These are phyloP conservation scores for Monosporascus sp. DNA, from an alignment of 2,329 filamentous ascomycete species.

Conservation along the genomic window DNA sequence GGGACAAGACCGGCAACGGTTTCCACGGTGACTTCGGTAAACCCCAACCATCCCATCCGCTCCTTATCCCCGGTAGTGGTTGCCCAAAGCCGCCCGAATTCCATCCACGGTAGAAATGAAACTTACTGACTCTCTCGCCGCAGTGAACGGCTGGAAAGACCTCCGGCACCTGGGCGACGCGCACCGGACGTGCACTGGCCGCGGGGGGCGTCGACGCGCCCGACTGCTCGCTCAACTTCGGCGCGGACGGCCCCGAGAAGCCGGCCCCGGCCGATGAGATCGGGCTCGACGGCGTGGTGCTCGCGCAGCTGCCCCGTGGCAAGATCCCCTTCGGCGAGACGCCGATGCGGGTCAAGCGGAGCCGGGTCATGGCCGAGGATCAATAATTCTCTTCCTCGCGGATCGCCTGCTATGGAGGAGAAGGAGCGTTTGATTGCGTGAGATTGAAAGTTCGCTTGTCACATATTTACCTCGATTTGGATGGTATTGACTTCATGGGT, in stretches of 20 bases:
- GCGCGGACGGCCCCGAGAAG: not conserved
- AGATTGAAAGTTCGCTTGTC: no score
- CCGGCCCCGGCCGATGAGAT: not conserved
- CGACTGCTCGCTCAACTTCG: not conserved
- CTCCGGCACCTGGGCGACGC: not conserved
- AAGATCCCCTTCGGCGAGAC: not conserved
- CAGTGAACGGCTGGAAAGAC: not conserved
- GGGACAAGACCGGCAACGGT: not conserved
- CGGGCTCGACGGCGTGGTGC: not conserved
- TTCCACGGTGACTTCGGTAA: not conserved
- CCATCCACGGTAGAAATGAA: not conserved
- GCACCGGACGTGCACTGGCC: not conserved
- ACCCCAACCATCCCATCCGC: not conserved
- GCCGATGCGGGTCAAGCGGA: not conserved
- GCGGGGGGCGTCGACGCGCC: not conserved
- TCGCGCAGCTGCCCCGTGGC: not conserved
- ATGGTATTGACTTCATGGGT: no score
- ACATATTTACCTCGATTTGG: no score
- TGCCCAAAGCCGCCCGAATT: no score
- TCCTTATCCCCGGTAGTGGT: no score
- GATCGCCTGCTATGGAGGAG: no score
- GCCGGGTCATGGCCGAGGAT: not conserved
- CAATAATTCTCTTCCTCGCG: not conserved
- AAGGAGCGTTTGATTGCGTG: no score
- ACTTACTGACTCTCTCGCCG: no score